Percentiles rank a stretch among this genome's conserved stretches.
Evolutionary conservation across 1,284 basidiomycete species (phyloP).

Genomic region (Boletus semigastroideus): DNA sequence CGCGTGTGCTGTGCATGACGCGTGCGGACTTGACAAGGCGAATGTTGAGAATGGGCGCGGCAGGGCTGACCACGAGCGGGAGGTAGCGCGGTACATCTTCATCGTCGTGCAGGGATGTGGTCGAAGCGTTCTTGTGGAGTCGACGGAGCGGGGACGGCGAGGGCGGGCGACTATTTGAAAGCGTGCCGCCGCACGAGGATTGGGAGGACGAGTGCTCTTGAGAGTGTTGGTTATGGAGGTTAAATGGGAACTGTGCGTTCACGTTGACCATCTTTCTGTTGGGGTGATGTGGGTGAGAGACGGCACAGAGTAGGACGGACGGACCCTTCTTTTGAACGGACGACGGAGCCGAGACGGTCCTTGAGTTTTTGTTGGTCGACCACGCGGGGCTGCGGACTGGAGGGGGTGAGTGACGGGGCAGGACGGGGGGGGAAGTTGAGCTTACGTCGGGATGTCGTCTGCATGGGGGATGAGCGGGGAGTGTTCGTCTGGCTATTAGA

Average conservation of each 20-base stretch:
- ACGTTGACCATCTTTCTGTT: conserved; percentile 74
- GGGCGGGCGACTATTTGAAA: conserved; percentile 16
- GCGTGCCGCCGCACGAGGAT: conserved; percentile 34
- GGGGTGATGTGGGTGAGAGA: conserved; percentile 1
- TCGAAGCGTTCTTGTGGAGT: conserved; percentile 21
- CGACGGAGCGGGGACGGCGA: conserved; percentile 25
- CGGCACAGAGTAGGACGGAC: conserved; percentile 20
- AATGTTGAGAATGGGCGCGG: conserved; percentile 20
- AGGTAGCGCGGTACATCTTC: conserved; percentile 19
- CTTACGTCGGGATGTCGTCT: conserved; percentile 29
- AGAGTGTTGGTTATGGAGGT: conserved; percentile 52
- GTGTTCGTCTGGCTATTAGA: conserved; percentile 22
- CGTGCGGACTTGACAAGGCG: conserved; percentile 23
- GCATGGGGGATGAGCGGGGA: conserved; percentile 31
- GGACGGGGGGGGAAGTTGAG: not conserved
- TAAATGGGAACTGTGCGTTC: conserved; percentile 61
- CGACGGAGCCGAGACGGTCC: conserved; percentile 56
- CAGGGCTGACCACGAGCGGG: conserved; percentile 4
- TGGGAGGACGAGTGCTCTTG: conserved; percentile 42
- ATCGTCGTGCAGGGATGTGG: conserved; percentile 23
- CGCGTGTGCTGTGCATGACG: conserved; percentile 19
- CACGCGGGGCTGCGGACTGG: conserved; percentile 32
- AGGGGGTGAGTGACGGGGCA: conserved; percentile 3
- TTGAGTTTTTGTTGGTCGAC: conserved; percentile 54
- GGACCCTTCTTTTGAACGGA: conserved; percentile 63